A percentile compares a stretch with the other conserved stretches of the same genome.
phyloP scores from a whole-genome alignment of 2,329 filamentous ascomycete genomes.

The Paraconiothyrium sp. region DNA sequence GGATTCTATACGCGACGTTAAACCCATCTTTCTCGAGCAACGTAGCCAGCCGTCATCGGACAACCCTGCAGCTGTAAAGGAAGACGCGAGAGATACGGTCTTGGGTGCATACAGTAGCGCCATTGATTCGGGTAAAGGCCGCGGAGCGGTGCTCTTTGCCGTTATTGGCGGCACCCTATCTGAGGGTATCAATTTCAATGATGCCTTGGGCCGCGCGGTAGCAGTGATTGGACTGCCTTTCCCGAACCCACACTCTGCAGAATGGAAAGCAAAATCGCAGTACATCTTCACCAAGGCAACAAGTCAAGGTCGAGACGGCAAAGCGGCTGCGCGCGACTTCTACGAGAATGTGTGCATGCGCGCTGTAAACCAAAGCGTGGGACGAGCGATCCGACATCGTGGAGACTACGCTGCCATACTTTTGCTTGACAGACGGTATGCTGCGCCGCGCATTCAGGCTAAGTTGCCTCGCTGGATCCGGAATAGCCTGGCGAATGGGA shows the following conservation, averaged over 20 bases:
- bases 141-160: slow-evolving; percentile 83
- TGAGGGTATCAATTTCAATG: slow-evolving; percentile 98
- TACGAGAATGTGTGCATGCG: slow-evolving; percentile 97
- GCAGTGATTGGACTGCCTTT: slow-evolving; percentile 93
- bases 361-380: slow-evolving; percentile 96
- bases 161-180: slow-evolving; percentile 95
- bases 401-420: slow-evolving; percentile 92
- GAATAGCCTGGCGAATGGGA: slow-evolving; percentile 64
- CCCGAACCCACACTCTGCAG: slow-evolving; percentile 85
- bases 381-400: slow-evolving; percentile 86
- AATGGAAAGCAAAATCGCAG: slow-evolving; percentile 92
- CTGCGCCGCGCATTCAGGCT: slow-evolving; percentile 72
- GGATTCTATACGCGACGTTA: slow-evolving; percentile 66
- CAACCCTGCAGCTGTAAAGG: slow-evolving; percentile 61
- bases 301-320: slow-evolving; percentile 49
- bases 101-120: slow-evolving; percentile 77
- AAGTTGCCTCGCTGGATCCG: slow-evolving; percentile 94
- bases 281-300: slow-evolving; percentile 75
- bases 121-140: slow-evolving; percentile 60
- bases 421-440: slow-evolving; percentile 83
- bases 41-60: slow-evolving; percentile 60
- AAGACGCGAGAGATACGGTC: slow-evolving; percentile 70
- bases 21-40: slow-evolving; percentile 59
- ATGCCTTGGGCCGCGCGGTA: slow-evolving; percentile 86
- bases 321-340: slow-evolving; percentile 73